Evolutionary conservation across 805 yeast species (phyloP).

Genomic region (Cyberlindnera euphorbiae): DNA sequence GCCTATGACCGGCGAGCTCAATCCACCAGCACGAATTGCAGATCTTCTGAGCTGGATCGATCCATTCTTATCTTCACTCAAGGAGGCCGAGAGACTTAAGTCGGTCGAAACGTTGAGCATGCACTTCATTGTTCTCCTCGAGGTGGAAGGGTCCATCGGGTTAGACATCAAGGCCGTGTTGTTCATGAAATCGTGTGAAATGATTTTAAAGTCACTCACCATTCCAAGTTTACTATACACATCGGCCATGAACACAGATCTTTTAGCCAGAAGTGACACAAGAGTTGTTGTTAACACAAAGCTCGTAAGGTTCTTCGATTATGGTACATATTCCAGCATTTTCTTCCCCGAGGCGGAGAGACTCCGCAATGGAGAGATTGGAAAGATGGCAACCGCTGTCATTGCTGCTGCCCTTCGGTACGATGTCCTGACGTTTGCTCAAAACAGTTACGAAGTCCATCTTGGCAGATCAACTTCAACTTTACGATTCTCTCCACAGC

Average conservation of each 20-base stretch:
- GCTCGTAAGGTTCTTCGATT: constrained; percentile 29
- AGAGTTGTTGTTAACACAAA: constrained; percentile 41
- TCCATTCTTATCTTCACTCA: constrained; percentile 38
- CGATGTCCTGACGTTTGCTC: constrained; percentile 42
- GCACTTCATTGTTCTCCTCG: constrained; percentile 38
- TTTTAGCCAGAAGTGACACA: constrained; percentile 45
- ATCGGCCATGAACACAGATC: constrained; percentile 30
- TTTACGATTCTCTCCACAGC: constrained; percentile 23
- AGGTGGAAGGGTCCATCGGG: constrained; percentile 29
- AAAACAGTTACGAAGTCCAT: constrained; percentile 34
- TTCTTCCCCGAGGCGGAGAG: constrained; percentile 27
- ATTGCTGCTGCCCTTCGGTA: constrained; percentile 39
- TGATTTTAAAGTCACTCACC: constrained; percentile 10
- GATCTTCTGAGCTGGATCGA: constrained; percentile 56
- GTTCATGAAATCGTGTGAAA: constrained; percentile 25
- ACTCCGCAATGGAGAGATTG: constrained; percentile 27
- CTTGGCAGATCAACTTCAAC: constrained; percentile 28
- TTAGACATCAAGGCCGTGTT: constrained; percentile 34
- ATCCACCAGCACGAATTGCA: constrained; percentile 31
- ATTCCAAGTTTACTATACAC: constrained; percentile 19
- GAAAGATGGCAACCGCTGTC: constrained; percentile 33
- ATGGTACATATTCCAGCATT: constrained; percentile 26
- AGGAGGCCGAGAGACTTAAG: constrained; percentile 46
- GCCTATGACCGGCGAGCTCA: constrained; percentile 26
- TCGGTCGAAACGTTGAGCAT: constrained; percentile 48